phyloP scores from a whole-genome alignment of 257 asterid genomes.

The Forsythia viridissima region DNA sequence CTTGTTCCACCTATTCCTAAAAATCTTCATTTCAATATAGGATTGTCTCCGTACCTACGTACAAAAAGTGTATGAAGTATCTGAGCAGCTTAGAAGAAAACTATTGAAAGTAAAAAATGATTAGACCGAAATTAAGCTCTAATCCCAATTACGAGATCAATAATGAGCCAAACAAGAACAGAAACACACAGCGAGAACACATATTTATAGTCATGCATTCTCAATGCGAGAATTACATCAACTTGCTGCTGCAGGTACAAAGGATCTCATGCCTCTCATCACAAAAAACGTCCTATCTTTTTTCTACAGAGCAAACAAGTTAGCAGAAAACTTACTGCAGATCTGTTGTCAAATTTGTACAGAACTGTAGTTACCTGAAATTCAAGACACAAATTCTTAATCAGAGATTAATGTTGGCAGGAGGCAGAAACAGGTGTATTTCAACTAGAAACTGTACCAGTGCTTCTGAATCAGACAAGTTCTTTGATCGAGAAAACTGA shows the following conservation, averaged over 20 bases:
- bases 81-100: too few species aligned
- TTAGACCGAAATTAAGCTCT: too few species aligned
- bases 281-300: background rate
- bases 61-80: background rate
- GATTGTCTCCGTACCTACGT: conserved; percentile 67
- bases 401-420: background rate
- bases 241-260: too few species aligned
- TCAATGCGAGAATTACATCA: too few species aligned
- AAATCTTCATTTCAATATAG: conserved; percentile 57
- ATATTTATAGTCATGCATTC: too few species aligned
- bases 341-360: conserved; percentile 45
- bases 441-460: conserved; percentile 32
- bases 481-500: conserved; percentile 29
- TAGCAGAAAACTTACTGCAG: conserved; percentile 50
- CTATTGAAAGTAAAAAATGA: too few species aligned
- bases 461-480: conserved; percentile 28
- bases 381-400: conserved; percentile 5
- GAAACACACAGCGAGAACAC: too few species aligned
- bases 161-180: too few species aligned
- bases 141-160: too few species aligned
- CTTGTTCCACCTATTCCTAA: conserved; percentile 59
- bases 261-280: too few species aligned
- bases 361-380: conserved; percentile 41
- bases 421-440: background rate
- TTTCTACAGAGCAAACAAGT: background rate